Evolutionary conservation across 139 green algal species (phyloP).

Genomic region (Spirogloea muscicola): DNA sequence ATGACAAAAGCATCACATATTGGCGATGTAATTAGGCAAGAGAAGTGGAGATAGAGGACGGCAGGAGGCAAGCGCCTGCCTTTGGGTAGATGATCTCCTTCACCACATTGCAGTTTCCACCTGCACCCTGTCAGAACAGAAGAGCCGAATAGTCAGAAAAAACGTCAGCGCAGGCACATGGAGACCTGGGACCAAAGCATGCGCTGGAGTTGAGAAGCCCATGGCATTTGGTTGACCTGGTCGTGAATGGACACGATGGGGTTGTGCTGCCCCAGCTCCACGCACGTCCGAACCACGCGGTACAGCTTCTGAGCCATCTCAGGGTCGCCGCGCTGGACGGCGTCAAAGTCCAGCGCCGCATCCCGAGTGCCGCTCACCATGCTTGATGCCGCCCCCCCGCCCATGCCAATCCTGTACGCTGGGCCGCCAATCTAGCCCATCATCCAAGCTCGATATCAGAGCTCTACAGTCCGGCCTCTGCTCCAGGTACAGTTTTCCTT

Average conservation of each 20-base stretch:
- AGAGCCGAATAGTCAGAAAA: not conserved
- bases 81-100: slow-evolving; percentile 99
- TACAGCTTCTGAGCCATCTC: slow-evolving; percentile 98
- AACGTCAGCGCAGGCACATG: not conserved
- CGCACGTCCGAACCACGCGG: slow-evolving; percentile 92
- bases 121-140: slow-evolving; percentile 72
- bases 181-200: no score
- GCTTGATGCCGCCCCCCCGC: slow-evolving; percentile 86
- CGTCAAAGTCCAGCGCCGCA: slow-evolving; percentile 97
- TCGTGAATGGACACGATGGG: slow-evolving; percentile 91
- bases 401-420: slow-evolving; percentile 98
- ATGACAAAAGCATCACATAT: no score
- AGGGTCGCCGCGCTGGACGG: slow-evolving; percentile 94
- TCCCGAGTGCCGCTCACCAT: slow-evolving; percentile 70
- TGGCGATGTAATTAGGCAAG: no score
- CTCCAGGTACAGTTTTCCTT: not conserved
- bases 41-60: not conserved
- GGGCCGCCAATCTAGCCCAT: slow-evolving; percentile 81
- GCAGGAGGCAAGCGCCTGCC: no score
- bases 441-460: not conserved
- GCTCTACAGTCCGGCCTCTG: not conserved
- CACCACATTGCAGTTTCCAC: slow-evolving; percentile 99
- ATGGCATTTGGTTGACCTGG: no score
- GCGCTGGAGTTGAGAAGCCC: no score
- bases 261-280: slow-evolving; percentile 90